These are phyloP conservation scores for Fraxinus anomala DNA, from an alignment of 257 asterid genomes.

Conservation along the genomic window DNA sequence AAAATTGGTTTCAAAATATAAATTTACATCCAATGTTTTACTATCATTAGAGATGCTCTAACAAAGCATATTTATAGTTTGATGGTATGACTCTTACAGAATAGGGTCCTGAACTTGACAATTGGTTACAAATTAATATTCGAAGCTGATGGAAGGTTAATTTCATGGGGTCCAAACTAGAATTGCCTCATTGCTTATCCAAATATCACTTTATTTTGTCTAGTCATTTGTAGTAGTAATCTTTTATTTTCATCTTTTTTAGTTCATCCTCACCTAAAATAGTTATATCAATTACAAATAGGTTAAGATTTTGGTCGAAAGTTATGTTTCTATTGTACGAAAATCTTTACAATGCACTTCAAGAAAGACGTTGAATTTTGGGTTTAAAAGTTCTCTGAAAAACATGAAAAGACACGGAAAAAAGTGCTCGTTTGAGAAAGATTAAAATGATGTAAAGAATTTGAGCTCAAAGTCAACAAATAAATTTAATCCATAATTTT, in stretches of 20 bases:
- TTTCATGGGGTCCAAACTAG: slow-evolving; percentile 27
- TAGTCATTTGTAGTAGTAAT: slow-evolving; percentile 32
- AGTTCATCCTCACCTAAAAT: slow-evolving; percentile 18
- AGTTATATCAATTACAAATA: neutral
- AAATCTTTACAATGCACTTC: neutral
- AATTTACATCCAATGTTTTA: no score
- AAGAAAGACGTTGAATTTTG: neutral
- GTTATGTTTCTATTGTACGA: neutral
- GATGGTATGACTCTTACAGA: slow-evolving; percentile 27
- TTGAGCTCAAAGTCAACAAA: no score
- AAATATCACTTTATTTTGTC: slow-evolving; percentile 27
- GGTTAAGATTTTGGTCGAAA: neutral
- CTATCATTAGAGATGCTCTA: no score
- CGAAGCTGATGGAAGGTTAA: slow-evolving; percentile 33
- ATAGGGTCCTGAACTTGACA: slow-evolving; percentile 36
- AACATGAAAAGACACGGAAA: no score
- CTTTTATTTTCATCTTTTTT: slow-evolving; percentile 20
- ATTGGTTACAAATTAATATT: slow-evolving; percentile 29
- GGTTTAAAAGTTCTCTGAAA: no score
- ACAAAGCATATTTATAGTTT: slow-evolving; percentile 21
- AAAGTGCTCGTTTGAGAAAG: no score
- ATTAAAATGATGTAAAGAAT: no score
- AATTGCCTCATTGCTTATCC: slow-evolving; percentile 33
- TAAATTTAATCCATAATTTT: no score
- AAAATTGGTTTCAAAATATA: no score